Conservation (phyloP, 2,329 filamentous ascomycete species). For the Aspergillus phoenicis region DNA sequence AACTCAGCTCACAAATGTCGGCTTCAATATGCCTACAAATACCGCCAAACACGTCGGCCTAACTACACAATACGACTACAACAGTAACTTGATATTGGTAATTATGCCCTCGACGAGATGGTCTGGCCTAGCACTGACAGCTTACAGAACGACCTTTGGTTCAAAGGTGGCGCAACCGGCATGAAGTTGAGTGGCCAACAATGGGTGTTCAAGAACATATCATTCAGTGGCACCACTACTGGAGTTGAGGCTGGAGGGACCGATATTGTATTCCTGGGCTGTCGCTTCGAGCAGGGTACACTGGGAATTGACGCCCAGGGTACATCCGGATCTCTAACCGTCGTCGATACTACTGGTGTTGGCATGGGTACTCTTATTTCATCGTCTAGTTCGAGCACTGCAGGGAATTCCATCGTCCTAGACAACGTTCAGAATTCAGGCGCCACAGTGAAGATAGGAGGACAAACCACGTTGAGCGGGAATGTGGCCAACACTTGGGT, state of each 20-base stretch:
- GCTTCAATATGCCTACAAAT: conserved; percentile 40
- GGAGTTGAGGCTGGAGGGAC: conserved; percentile 49
- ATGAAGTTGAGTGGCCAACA: conserved; percentile 38
- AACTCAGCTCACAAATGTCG: conserved; percentile 42
- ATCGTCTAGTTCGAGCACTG: conserved; percentile 31
- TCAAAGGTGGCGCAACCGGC: conserved; percentile 33
- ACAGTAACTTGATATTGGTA: conserved; percentile 36
- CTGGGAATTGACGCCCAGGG: conserved; percentile 29
- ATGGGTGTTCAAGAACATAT: conserved; percentile 49
- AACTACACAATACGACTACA: conserved; percentile 33
- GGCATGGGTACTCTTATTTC: conserved; percentile 22
- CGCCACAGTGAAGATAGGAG: conserved; percentile 30
- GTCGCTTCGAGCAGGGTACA: conserved; percentile 26
- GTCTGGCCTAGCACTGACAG: conserved; percentile 6
- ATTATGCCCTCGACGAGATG: background rate
- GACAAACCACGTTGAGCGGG: conserved; percentile 24
- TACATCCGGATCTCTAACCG: conserved; percentile 27
- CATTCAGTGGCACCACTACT: conserved; percentile 63
- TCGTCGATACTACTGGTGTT: conserved; percentile 23
- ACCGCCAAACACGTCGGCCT: conserved; percentile 39
- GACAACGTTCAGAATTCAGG: conserved; percentile 35
- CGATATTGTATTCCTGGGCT: conserved; percentile 30
- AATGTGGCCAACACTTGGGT: conserved; percentile 33
- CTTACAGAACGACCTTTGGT: conserved; percentile 27
- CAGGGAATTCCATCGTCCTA: conserved; percentile 34